Percentiles rank a stretch among this genome's conserved stretches.
phyloP scores from a whole-genome alignment of 2,329 filamentous ascomycete species.

The Plenodomus lindquistii region DNA sequence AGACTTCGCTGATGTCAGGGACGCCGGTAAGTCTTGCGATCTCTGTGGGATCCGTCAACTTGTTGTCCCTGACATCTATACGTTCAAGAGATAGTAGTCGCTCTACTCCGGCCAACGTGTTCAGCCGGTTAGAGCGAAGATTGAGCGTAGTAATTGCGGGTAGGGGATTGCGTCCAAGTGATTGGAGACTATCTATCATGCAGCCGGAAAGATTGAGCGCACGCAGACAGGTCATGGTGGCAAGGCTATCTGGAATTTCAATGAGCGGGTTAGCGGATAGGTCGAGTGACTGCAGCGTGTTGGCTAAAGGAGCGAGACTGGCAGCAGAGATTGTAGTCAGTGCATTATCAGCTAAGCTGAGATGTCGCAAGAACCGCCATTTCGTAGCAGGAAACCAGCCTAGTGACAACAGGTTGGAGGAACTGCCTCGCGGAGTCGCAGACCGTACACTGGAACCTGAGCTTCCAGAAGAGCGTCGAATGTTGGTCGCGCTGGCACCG shows the following conservation, averaged over 20 bases:
- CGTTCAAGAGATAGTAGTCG: slow-evolving; percentile 85
- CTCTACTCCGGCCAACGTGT: slow-evolving; percentile 87
- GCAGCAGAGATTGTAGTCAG: slow-evolving; percentile 76
- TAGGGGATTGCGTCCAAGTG: slow-evolving; percentile 80
- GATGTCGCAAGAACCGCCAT: slow-evolving; percentile 91
- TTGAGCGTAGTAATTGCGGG: slow-evolving; percentile 94
- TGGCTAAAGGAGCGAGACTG: slow-evolving; percentile 80
- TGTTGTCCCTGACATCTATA: slow-evolving; percentile 89
- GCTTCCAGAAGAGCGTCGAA: slow-evolving; percentile 88
- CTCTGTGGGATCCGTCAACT: slow-evolving; percentile 86
- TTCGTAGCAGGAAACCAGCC: slow-evolving; percentile 80
- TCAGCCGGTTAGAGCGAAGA: slow-evolving; percentile 82
- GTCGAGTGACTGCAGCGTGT: slow-evolving; percentile 88
- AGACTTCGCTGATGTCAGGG: slow-evolving; percentile 89
- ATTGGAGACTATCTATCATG: slow-evolving; percentile 95
- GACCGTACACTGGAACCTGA: slow-evolving; percentile 76
- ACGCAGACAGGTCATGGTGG: slow-evolving; percentile 81
- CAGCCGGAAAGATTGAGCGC: slow-evolving; percentile 93
- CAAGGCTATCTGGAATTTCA: slow-evolving; percentile 91
- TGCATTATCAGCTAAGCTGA: slow-evolving; percentile 89
- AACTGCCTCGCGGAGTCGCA: slow-evolving; percentile 65
- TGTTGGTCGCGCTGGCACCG: slow-evolving; percentile 59
- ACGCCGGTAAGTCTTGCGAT: slow-evolving; percentile 86
- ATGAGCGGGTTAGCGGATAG: slow-evolving; percentile 90
- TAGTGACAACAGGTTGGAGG: slow-evolving; percentile 73